Base-by-base conservation (phyloP, 169 alveolate species). In the Eimeria maxima region DNA sequence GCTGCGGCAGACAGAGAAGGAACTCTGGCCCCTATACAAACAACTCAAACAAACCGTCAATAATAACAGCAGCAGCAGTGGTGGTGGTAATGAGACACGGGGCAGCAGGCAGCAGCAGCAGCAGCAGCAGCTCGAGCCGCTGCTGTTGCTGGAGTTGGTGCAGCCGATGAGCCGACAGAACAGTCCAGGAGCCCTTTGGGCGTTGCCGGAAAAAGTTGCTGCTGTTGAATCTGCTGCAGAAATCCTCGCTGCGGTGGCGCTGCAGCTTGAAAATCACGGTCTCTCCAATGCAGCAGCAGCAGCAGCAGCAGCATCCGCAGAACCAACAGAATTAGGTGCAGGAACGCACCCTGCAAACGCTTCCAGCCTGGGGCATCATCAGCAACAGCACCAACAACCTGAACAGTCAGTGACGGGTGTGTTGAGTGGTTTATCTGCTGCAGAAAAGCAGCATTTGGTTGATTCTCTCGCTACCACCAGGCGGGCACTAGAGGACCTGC, bases 131-230 rank as follows among this genome's bases (percentile, higher is more conserved):
- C 42, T 42, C 89, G 87, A 57, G 57, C 83, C 44, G 14, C 60
- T 33, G 63, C 88, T 76, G 50, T 53, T 76, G 50, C 69, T 42
- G 11, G 45, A 33, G 67, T 27, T 88, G 45, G 42, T 88, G 55
- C 76, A 29, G 86, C 95, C 95, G 24, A 88, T 88, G 95, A 38
- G 45, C 73, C 60, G 47, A 86, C 95, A 44, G 95, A 14, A 76
- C 22, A 88, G 95, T 44, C 95, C 95, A 7, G 95, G 95, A 50
- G 69, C 95, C 20, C 86, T 88, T 10, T 88, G 95, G 95, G 95
- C 87, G 4, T 67, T 73, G 11, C 71, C 95, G 24, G 86, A 88
- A 45, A 20, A 78, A 24, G 86, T 67, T 16, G 57, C 95, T 33
- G 38, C 38, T 33, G 38, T 33, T 33, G 38, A 33, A 33, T 33